Base-by-base conservation (phyloP, 2,329 filamentous ascomycete species). In the Colletotrichum spaethianum region DNA sequence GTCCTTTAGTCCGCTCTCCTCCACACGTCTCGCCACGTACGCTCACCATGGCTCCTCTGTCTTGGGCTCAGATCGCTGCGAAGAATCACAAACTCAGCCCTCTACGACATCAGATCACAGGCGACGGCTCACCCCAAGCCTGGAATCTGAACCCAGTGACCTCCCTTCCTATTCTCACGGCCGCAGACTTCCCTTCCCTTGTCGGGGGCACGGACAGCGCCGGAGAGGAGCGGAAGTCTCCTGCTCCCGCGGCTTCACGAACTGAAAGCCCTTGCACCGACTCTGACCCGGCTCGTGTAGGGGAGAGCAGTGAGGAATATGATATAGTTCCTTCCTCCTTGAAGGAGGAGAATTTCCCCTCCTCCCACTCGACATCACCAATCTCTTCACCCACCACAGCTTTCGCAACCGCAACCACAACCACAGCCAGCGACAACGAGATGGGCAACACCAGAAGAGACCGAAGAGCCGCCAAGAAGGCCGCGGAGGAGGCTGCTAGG, bases 21-120 rank as follows among this genome's bases (percentile, higher is more conserved):
- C 42, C 6, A 8, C 7, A 26, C 4, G 6, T 31, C 16, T n/a
- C 8, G 40, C n/a, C 9, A 40, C n/a, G 16, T n/a, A 16, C 14
- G 18, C 33, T 14, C 16, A 63, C 16, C 28, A 72, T 63, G 65
- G 36, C 26, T 6, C n/a, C 50, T 48, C 36, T 36, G 16, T 61
- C 63, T 2, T 69, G 69, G 65, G 69, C 69, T 16, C 57, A 72
- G 20, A 38, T 72, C 3, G 69, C 50, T 9, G 26, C 40, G 9
- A 60, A 42, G 28, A 4, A 62, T 31, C 31, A 18, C n/a, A 69
- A 38, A 18, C 59, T 42, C 23, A 59, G 52, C 11, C 50, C 57
- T n/a, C 28, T 57, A 5, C 36, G 59, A n/a, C 64, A 53, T 26
- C 36, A 57, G 28, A 44, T 31, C 52, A 40, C 36, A 12, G 23